Conservation (phyloP, 208 protist genomes). For the Wallacemonas sp. region DNA sequence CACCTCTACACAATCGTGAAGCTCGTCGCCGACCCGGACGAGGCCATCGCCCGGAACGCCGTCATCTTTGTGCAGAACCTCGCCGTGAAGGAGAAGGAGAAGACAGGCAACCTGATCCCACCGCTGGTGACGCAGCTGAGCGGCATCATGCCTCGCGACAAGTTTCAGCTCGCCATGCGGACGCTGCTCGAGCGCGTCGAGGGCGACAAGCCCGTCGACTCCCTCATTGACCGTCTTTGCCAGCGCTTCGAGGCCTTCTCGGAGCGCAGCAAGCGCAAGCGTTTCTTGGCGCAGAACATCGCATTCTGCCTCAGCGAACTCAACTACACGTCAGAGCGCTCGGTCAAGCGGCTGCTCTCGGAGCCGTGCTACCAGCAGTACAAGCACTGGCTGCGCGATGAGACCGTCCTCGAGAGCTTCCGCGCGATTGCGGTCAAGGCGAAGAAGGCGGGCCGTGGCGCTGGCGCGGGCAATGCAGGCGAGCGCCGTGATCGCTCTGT, state of each 20-base stretch:
- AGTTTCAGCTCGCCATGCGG: slow-evolving; percentile 85
- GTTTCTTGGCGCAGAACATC: slow-evolving; percentile 71
- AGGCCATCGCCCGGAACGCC: slow-evolving; percentile 82
- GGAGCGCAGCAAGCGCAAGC: slow-evolving; percentile 74
- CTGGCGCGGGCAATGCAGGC: slow-evolving; percentile 5
- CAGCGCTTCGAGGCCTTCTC: slow-evolving; percentile 84
- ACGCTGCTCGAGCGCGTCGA: slow-evolving; percentile 86
- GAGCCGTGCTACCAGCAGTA: slow-evolving; percentile 90
- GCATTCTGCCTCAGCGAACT: slow-evolving; percentile 86
- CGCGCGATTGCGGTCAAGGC: slow-evolving; percentile 77
- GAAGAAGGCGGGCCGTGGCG: slow-evolving; percentile 53
- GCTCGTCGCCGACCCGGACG: slow-evolving; percentile 86
- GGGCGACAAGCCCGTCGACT: slow-evolving; percentile 89
- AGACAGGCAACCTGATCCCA: slow-evolving; percentile 88
- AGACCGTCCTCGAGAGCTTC: slow-evolving; percentile 78
- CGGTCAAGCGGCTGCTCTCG: slow-evolving; percentile 77
- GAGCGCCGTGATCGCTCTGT: slow-evolving; percentile 70
- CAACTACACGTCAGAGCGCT: slow-evolving; percentile 76
- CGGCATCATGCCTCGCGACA: slow-evolving; percentile 72
- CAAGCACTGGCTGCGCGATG: slow-evolving; percentile 81
- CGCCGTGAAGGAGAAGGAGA: slow-evolving; percentile 88
- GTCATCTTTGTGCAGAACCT: slow-evolving; percentile 90
- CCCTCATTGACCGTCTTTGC: slow-evolving; percentile 84
- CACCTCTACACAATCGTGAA: slow-evolving; percentile 87
- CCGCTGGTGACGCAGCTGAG: slow-evolving; percentile 79